These are phyloP conservation scores for Gentiana dahurica DNA, from an alignment of 257 asterid species.

Conservation along the genomic window DNA sequence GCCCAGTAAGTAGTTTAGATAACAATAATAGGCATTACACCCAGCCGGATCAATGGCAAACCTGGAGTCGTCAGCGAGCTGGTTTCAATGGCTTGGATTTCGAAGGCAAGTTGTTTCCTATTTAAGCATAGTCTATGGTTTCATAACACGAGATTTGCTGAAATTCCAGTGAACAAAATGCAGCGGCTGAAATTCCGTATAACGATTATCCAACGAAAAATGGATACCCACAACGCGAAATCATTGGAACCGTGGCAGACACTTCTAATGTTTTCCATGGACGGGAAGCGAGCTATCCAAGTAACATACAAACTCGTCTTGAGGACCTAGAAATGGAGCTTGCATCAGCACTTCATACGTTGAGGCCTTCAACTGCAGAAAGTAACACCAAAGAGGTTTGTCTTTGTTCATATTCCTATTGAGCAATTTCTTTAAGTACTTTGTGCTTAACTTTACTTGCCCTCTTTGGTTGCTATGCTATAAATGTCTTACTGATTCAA, in stretches of 20 bases:
- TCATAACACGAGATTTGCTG: neutral
- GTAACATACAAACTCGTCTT: slow-evolving; percentile 43
- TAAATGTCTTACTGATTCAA: neutral
- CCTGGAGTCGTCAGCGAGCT: slow-evolving; percentile 52
- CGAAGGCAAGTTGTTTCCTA: slow-evolving; percentile 43
- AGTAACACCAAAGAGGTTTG: slow-evolving; percentile 34
- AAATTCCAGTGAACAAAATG: slow-evolving; percentile 14
- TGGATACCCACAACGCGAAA: slow-evolving; percentile 22
- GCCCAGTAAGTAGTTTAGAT: slow-evolving; percentile 15
- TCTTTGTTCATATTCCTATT: too few species aligned
- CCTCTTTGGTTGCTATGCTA: too few species aligned
- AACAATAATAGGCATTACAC: slow-evolving; percentile 23
- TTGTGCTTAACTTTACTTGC: too few species aligned
- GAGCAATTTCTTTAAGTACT: too few species aligned
- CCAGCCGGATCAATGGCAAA: slow-evolving; percentile 63
- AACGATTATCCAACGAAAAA: slow-evolving; percentile 17
- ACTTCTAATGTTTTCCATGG: slow-evolving; percentile 20
- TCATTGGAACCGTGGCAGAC: slow-evolving; percentile 19
- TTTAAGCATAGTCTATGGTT: neutral
- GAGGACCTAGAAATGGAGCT: slow-evolving; percentile 61
- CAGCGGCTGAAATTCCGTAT: slow-evolving; percentile 80
- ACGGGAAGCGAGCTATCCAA: slow-evolving; percentile 23
- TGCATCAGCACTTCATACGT: slow-evolving; percentile 36
- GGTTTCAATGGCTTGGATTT: slow-evolving; percentile 36
- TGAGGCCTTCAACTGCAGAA: slow-evolving; percentile 47